Conservation (phyloP, 1,139 yeast species). For the Taiozyma sp. region DNA sequence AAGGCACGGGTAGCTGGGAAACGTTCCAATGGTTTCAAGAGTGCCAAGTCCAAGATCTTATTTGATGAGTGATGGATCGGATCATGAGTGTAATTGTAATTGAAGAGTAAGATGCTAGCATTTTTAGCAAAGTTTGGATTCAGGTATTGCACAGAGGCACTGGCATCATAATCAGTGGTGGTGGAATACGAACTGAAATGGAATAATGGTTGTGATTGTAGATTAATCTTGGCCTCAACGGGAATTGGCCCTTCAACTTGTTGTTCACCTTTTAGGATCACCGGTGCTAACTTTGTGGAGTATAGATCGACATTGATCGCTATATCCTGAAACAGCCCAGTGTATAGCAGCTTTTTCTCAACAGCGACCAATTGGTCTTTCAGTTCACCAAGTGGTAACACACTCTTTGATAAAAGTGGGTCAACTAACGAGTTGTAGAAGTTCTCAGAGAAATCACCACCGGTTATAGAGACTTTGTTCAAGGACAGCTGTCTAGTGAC, state of each 20-base stretch:
- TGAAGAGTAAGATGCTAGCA: conserved; percentile 26
- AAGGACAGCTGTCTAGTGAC: conserved; percentile 18
- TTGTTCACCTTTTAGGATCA: conserved; percentile 3
- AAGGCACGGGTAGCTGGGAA: conserved; percentile 26
- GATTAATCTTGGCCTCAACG: conserved; percentile 22
- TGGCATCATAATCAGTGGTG: conserved; percentile 23
- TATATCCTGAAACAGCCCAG: conserved; percentile 22
- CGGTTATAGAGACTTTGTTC: conserved; percentile 16
- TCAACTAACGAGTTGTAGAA: conserved; percentile 18
- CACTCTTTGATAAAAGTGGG: conserved; percentile 11
- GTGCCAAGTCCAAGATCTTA: conserved; percentile 23
- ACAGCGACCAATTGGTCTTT: conserved; percentile 11
- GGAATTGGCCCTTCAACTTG: conserved; percentile 18
- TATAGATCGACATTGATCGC: conserved; percentile 18
- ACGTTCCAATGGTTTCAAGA: conserved; percentile 25
- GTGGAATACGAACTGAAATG: conserved; percentile 21
- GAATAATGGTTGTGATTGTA: conserved; percentile 23
- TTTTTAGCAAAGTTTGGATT: conserved; percentile 27
- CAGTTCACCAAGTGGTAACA: conserved; percentile 13
- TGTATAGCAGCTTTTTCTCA: conserved; percentile 12
- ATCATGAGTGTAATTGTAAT: conserved; percentile 25
- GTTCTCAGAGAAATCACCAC: conserved; percentile 21
- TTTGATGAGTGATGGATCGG: conserved; percentile 22
- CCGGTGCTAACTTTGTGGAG: conserved; percentile 3
- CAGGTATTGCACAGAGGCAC: conserved; percentile 23